Evolutionary conservation across 192 early-diverging fungal genomes (phyloP).

Genomic region (Backusella sp.): DNA sequence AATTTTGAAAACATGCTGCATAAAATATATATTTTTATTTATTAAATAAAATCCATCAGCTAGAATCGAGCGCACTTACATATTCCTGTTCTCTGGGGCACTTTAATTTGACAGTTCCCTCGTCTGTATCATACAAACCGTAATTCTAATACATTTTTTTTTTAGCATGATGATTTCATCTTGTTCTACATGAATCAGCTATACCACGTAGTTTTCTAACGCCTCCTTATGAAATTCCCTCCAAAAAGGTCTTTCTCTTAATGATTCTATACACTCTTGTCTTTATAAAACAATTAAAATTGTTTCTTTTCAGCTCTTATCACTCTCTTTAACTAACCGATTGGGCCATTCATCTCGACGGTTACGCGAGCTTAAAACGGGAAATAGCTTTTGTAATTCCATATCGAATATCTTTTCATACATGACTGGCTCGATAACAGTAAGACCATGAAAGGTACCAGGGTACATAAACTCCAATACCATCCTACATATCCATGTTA

Average conservation of each 20-base stretch:
- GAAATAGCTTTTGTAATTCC: slow-evolving; percentile 29
- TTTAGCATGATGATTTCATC: not conserved
- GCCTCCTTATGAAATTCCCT: slow-evolving; percentile 47
- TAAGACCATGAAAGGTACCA: slow-evolving; percentile 6
- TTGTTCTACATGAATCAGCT: not conserved
- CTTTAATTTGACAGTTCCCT: slow-evolving; percentile 44
- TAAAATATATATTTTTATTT: not conserved
- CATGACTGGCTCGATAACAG: slow-evolving; percentile 13
- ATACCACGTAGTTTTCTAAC: slow-evolving; percentile 54
- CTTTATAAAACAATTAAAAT: slow-evolving; percentile 13
- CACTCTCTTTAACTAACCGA: slow-evolving; percentile 23
- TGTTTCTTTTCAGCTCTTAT: not conserved
- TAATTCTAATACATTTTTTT: slow-evolving; percentile 30
- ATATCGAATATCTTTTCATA: slow-evolving; percentile 18
- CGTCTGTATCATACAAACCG: slow-evolving; percentile 38
- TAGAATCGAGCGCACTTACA: slow-evolving; percentile 18
- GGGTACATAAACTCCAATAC: slow-evolving; percentile 19
- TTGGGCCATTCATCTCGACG: slow-evolving; percentile 47
- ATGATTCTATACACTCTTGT: slow-evolving; percentile 17
- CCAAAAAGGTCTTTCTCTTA: slow-evolving; percentile 38
- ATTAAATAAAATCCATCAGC: not conserved
- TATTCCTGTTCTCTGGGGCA: slow-evolving; percentile 46
- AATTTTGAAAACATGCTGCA: slow-evolving; percentile 20
- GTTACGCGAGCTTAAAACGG: slow-evolving; percentile 38
- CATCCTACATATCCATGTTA: slow-evolving; percentile 2